A percentile compares a stretch with the other conserved stretches of the same genome.
These are phyloP conservation scores for Neurospora sp. DNA, from an alignment of 495 filamentous ascomycete species.

Conservation along the genomic window DNA sequence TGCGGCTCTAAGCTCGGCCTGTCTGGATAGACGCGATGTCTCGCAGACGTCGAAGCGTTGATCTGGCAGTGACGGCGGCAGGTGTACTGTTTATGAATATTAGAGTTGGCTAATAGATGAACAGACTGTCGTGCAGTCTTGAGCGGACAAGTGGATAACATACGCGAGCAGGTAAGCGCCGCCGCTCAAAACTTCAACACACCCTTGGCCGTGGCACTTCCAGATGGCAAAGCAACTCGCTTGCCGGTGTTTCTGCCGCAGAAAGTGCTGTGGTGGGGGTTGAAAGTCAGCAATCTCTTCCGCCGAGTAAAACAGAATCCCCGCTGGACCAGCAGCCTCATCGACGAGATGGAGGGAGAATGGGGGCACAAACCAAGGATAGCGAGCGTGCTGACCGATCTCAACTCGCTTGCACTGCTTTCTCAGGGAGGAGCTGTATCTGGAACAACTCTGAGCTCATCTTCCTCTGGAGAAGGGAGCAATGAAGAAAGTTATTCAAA, in stretches of 20 bases:
- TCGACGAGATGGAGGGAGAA: neutral
- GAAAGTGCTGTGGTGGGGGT: slow-evolving; percentile 37
- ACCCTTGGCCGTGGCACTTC: slow-evolving; percentile 59
- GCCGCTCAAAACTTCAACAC: slow-evolving; percentile 79
- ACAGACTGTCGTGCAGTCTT: neutral
- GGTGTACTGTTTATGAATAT: slow-evolving; percentile 51
- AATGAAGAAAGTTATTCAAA: neutral
- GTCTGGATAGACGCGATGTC: slow-evolving; percentile 48
- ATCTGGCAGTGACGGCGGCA: slow-evolving; percentile 78
- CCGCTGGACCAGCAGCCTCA: neutral
- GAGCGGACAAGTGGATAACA: slow-evolving; percentile 30
- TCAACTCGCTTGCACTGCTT: slow-evolving; percentile 99
- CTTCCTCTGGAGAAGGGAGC: neutral
- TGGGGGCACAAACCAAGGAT: slow-evolving; percentile 39
- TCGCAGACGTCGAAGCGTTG: slow-evolving; percentile 84
- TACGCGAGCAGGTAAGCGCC: slow-evolving; percentile 88
- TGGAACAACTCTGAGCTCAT: neutral
- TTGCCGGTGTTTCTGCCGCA: slow-evolving; percentile 87
- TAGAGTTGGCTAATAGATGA: slow-evolving; percentile 1
- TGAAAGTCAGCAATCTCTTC: neutral
- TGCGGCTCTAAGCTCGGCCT: neutral
- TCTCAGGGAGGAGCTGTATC: slow-evolving; percentile 94
- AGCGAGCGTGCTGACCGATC: slow-evolving; percentile 82
- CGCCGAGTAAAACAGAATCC: neutral
- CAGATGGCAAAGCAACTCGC: slow-evolving; percentile 82